Base-by-base conservation (phyloP, 805 yeast genomes). In the Isabelozyma rhagii region DNA sequence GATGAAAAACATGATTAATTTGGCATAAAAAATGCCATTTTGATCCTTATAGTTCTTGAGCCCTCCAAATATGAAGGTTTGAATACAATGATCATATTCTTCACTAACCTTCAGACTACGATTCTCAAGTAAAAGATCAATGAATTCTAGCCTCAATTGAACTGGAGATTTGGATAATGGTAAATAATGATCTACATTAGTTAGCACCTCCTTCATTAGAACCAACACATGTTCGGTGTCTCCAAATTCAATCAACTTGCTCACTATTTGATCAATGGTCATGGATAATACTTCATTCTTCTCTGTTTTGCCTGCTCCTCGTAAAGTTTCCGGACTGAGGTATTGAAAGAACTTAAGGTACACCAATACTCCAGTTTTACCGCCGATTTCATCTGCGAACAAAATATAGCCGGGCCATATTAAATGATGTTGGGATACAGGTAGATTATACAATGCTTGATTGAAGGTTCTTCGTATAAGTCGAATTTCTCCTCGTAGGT, bases 1-100 rank as follows among this genome's bases (percentile, higher is more conserved):
- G 14, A 77, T 73, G 58, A 74, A 78, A 58, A 75, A 84, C 4
- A 68, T 65, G 0, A 87, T 82, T 41, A 80, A 59, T 51, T 73
- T 68, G 3, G 78, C 69, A 38, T 73, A 72, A 14, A 87, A 66
- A 21, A 66, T 68, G 2, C 83, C 81, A 39, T 69, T 61, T 56
- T 85, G 89, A 55, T 84, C 89, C 0, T 90, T 83, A 56, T 79
- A 87, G 41, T 54, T 56, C 5, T 18, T 15, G 6, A 60, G 51
- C 13, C 61, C 63, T 47, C 56, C 15, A 38, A 14, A 7, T 13
- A 51, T 39, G n/a, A 51, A 31, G n/a, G 21, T 31, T 15, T 17
- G 39, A 13, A 43, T 13, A n/a, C n/a, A 8, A 5, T 27, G 13
- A 17, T 43, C 36, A 17, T n/a, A 17, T 18, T 18, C 28, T n/a